These are phyloP conservation scores for Laburnicola sp. DNA, from an alignment of 2,329 filamentous ascomycete species.

Conservation along the genomic window DNA sequence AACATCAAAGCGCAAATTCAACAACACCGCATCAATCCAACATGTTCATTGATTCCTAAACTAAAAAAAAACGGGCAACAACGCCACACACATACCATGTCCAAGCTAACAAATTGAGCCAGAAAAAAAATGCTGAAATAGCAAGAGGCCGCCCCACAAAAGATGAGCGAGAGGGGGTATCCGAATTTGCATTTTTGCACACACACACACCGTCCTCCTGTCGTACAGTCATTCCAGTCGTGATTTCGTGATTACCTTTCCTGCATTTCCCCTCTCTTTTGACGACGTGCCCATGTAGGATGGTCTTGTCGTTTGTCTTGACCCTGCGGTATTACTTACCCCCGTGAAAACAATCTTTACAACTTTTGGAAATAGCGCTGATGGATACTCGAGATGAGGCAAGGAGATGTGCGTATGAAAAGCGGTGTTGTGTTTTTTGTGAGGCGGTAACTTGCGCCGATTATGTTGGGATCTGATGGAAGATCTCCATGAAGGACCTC, in stretches of 20 bases:
- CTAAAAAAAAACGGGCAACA: too few species aligned
- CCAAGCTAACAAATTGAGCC: too few species aligned
- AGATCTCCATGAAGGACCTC: conserved; percentile 35
- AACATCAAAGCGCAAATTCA: too few species aligned
- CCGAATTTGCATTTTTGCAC: conserved; percentile 36
- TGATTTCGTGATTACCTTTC: conserved; percentile 14
- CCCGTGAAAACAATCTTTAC: not conserved
- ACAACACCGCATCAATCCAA: too few species aligned
- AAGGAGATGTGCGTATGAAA: not conserved
- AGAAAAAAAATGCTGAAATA: too few species aligned
- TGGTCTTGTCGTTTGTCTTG: too few species aligned
- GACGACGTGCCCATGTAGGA: too few species aligned
- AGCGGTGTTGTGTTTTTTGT: not conserved
- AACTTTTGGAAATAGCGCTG: too few species aligned
- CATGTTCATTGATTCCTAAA: too few species aligned
- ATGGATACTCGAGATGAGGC: too few species aligned
- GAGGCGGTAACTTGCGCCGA: not conserved
- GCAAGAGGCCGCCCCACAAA: conserved; percentile 7
- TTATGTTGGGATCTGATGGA: conserved; percentile 32
- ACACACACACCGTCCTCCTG: conserved; percentile 33
- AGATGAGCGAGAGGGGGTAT: conserved; percentile 44
- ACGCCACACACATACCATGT: too few species aligned
- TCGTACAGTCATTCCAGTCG: conserved; percentile 30
- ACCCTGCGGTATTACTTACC: too few species aligned
- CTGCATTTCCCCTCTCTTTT: not conserved